These are phyloP conservation scores for Rhododendron ferrugineum DNA, from an alignment of 148 eudicot genomes.

Conservation along the genomic window DNA sequence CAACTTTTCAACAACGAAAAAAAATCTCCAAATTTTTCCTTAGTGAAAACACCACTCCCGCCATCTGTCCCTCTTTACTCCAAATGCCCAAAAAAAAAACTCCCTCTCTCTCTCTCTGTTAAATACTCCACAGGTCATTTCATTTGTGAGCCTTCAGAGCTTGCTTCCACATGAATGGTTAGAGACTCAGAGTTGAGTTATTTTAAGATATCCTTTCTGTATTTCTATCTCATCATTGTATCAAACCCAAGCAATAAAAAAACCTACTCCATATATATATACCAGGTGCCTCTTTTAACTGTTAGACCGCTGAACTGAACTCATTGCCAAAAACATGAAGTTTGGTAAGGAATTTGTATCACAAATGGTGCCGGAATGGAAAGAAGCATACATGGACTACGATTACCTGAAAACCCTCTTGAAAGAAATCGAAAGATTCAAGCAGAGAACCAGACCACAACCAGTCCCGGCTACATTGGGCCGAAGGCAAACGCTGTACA, in stretches of 20 bases:
- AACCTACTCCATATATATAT: background rate
- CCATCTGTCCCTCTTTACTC: too few relatives aligned
- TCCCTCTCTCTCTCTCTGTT: too few relatives aligned
- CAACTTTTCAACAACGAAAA: too few relatives aligned
- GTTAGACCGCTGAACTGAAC: too few relatives aligned
- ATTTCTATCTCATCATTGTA: background rate
- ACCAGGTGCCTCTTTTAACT: background rate
- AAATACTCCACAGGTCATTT: background rate
- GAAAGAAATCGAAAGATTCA: conserved; percentile 21
- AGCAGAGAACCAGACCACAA: background rate
- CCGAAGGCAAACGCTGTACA: conserved; percentile 22
- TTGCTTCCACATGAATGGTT: background rate
- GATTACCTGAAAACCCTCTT: conserved; percentile 20
- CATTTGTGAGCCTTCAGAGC: background rate
- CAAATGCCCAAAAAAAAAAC: too few relatives aligned
- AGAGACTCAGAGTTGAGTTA: background rate
- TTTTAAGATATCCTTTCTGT: background rate
- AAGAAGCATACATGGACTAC: conserved; percentile 38
- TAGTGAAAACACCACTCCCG: too few relatives aligned
- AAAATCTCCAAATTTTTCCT: too few relatives aligned
- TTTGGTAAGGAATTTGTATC: conserved; percentile 38
- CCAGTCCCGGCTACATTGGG: background rate
- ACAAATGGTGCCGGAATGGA: conserved; percentile 48
- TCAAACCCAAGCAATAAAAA: background rate
- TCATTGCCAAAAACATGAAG: conserved; percentile 17